Base-by-base conservation (phyloP, 768 basidiomycete species). In the Trametes gibbosa region DNA sequence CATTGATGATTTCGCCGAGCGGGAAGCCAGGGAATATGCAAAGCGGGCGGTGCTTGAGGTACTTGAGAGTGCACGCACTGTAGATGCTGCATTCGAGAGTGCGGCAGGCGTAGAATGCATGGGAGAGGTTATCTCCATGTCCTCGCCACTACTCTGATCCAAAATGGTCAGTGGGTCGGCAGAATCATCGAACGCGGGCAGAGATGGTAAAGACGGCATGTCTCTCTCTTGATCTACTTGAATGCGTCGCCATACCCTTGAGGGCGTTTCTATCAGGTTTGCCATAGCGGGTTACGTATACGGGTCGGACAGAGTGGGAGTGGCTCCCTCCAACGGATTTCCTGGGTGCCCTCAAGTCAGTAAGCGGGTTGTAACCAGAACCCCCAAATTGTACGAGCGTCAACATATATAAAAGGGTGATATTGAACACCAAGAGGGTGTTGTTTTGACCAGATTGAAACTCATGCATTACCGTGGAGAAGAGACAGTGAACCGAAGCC, bases 221-320 rank as follows among this genome's bases (percentile, higher is more conserved):
- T 91, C 89, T 62, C 77, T 73, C 59, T 84, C 83, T 64, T 91
- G 87, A n/a, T 81, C 76, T 0, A 81, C 86, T 70, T 93, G 84
- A 50, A 94, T 92, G 46, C 92, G 82, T 27, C 91, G 81, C 87
- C 87, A 90, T 67, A 94, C 85, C 43, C 90, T 79, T 24, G 92
- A 93, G 0, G 91, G 91, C 16, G 91, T 94, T 72, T 94, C 91
- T 9, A 76, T 65, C 25, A 72, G 67, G 32, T 64, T 68, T 17
- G 65, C 65, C 68, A 68, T 70, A 4, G 19, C 23, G 25, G n/a
- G 1, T 55, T 19, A 25, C 37, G 24, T 21, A 3, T 39, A 14
- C 37, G 16, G 17, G 37, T 39, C 4, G 37, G 13, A 6, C 37
- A 17, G 37, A 39, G 47, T 24, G 47, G 14, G 23, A 25, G 32